phyloP scores from a whole-genome alignment of 169 alveolate genomes.

The Plasmodium vinckei region DNA sequence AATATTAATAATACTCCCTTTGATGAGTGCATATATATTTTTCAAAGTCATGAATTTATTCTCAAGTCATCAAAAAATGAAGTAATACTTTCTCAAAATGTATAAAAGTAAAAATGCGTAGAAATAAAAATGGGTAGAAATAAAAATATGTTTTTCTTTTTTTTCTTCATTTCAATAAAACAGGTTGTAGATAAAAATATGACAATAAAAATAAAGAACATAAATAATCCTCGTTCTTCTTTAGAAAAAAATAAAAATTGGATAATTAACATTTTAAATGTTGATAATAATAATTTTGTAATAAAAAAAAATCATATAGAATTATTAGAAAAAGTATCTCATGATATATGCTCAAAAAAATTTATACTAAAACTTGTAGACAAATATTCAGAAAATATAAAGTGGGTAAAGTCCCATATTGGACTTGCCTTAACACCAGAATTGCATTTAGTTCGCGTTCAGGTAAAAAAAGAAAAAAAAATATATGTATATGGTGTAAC shows the following conservation, averaged over 20 bases:
- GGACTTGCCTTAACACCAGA: constrained; percentile 17
- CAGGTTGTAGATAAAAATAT: constrained; percentile 3
- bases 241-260: constrained; percentile 43
- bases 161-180: no score
- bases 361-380: constrained; percentile 27
- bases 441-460: constrained; percentile 15
- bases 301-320: constrained; percentile 27
- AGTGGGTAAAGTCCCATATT: constrained; percentile 49
- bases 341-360: constrained; percentile 58
- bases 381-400: constrained; percentile 7
- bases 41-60: constrained; percentile 27
- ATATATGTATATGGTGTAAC: background rate
- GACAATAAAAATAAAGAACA: constrained; percentile 13
- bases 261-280: constrained; percentile 12
- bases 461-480: constrained; percentile 17
- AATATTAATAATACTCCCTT: constrained; percentile 6
- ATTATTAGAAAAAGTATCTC: constrained; percentile 46
- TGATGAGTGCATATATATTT: constrained; percentile 37
- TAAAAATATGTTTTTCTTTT: background rate
- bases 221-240: constrained; percentile 26
- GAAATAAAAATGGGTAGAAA: background rate
- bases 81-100: constrained; percentile 1
- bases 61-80: constrained; percentile 14
- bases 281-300: constrained; percentile 2
- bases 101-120: background rate